These are phyloP conservation scores for Elsinoe ampelina DNA, from an alignment of 2,329 filamentous ascomycete species.

Conservation along the genomic window DNA sequence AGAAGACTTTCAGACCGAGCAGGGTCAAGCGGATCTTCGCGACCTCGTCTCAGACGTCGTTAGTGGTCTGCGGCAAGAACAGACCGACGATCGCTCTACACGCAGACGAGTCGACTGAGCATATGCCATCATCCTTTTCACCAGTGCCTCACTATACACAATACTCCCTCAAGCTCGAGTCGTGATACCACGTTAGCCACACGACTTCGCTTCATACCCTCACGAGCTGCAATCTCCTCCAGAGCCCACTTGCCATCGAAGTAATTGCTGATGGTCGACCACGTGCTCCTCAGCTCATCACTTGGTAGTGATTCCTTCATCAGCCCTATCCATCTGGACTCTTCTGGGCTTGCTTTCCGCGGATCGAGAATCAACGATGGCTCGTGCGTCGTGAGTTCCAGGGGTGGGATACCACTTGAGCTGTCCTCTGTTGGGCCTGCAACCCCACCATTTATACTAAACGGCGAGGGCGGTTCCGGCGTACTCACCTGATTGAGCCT, in stretches of 20 bases:
- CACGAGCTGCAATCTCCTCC: constrained; percentile 76
- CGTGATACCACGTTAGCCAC: constrained; percentile 26
- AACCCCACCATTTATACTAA: constrained; percentile 4
- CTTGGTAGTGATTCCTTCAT: constrained; percentile 46
- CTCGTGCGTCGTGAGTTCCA: constrained; percentile 9
- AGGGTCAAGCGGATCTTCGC: constrained; percentile 70
- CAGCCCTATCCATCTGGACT: constrained; percentile 15
- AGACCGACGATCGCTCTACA: constrained; percentile 22
- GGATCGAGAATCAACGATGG: constrained; percentile 14
- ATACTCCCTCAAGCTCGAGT: constrained; percentile 15
- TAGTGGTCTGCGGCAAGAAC: constrained; percentile 48
- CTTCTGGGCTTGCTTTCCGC: constrained; percentile 16
- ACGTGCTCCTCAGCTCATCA: constrained; percentile 53
- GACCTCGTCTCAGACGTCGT: constrained; percentile 74
- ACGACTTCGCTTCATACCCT: constrained; percentile 73
- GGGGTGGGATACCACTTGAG: constrained; percentile 5
- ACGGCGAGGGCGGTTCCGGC: constrained; percentile 8
- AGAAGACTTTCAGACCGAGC: constrained; percentile 72
- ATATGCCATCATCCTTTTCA: background rate
- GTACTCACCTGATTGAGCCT: constrained; percentile 9
- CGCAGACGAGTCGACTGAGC: constrained; percentile 3
- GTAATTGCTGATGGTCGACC: constrained; percentile 70
- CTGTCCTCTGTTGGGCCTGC: background rate
- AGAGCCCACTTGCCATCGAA: constrained; percentile 79
- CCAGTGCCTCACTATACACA: constrained; percentile 17